Evolutionary conservation across 23 red algal genomes (phyloP), one percentile per base, ranked within the genome.

Genomic region (Gracilaria vermiculophylla): DNA sequence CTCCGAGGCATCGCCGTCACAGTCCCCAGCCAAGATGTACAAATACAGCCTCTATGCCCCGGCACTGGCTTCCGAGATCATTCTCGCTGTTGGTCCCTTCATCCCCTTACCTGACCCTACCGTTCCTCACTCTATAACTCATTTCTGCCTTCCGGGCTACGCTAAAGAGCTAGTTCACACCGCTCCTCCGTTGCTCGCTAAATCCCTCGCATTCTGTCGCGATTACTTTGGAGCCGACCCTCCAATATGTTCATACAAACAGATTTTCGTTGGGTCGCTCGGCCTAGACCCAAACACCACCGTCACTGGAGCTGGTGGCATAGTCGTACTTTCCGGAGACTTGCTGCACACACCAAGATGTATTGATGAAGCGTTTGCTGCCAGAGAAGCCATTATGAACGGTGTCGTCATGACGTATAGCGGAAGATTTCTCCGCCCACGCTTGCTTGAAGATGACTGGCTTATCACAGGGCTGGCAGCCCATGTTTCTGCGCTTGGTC

Each of bases 111-210:
- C 96, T 35, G 96, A 98, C 76, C 96, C 90, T 29, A 51, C 80
- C 23, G 65, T 80, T 36, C 88, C 88, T 17, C 71, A 74, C 50
- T 73, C 85, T 24, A 82, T 98, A 16, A 98, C 96, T 48, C 87
- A 98, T 51, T 95, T 98, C 72, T 94, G 88, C 56, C 70, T 98
- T 34, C 96, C 91, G 35, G 96, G 96, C 45, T 60, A 60, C 52
- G 88, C 84, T 28, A 76, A 85, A 51, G 73, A 93, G 51, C 62
- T 98, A 47, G 96, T 92, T 25, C 78, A 94, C 73, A 94, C 96
- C 2, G 53, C 40, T 1, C 94, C 88, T 47, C 66, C 80, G 25
- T 62, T 98, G 60, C 93, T 89, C 79, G 93, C 95, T 19, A 88
- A 90, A 43, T 85, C 93, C 20, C 80, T 90, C 33, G 93, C 85